Base-by-base conservation (phyloP, 1,139 yeast species). In the Neolecta irregularis region DNA sequence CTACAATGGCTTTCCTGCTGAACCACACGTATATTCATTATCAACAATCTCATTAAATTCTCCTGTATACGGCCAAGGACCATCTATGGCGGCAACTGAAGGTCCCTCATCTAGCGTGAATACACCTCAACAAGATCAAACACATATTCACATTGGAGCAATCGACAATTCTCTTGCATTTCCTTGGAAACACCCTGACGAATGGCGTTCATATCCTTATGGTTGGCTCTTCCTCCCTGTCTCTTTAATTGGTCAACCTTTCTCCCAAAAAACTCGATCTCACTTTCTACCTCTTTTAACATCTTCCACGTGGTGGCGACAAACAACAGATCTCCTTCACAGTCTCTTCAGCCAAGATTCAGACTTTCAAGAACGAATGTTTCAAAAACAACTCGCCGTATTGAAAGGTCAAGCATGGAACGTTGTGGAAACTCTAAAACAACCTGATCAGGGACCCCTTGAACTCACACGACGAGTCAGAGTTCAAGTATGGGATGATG, bases 151-250 rank as follows among this genome's bases (percentile, higher is more conserved):
- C 35, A 61, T 76, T 15, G 83, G 81, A 2, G 88, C 88, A 0
- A 76, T 76, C 35, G 88, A 76, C 48, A 74, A 80, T 2, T 85
- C 85, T 0, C 58, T 76, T 21, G 67, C 85, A 0, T 75, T 74
- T 46, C 88, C 88, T 3, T 76, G 85, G 85, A 76, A 76, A 47
- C 80, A 74, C 45, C 88, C 88, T 0, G 79, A 76, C 51, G 83
- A 74, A 48, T 75, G 85, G 83, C 56, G 88, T 37, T 72, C 80
- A 1, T 76, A 74, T 46, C 88, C 88, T 0, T 76, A 68, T 54
- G 88, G 88, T 0, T 76, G 88, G 88, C 55, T 76, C 20, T 74
- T 72, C 45, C 53, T 76, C 26, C 88, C 88, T 0, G 52, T 68
- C 13, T 60, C 69, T 6, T 51, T 76, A 3, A 71, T 76, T 38